Conservation (phyloP, 306 rosid genomes). For the Lithocarpus polystachyus region DNA sequence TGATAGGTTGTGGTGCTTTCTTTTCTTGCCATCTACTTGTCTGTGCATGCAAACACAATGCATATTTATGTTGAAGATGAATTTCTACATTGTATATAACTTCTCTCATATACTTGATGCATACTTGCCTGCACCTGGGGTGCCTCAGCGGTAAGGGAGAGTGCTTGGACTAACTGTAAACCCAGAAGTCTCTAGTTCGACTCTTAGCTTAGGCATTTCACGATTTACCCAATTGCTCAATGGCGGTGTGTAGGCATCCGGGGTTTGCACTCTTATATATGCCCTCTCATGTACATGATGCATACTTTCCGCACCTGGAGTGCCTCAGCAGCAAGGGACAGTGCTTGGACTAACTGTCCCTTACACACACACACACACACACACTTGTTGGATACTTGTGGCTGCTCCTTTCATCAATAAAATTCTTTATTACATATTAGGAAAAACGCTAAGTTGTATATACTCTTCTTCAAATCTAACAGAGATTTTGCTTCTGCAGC, state of each 20-base stretch:
- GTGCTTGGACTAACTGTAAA: no score
- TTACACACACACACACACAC: no score
- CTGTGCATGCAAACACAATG: not conserved
- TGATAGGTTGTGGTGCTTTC: constrained; percentile 7
- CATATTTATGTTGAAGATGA: constrained; percentile 1
- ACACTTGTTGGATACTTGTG: not conserved
- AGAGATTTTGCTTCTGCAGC: constrained; percentile 50
- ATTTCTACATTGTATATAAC: not conserved
- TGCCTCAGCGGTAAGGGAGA: no score
- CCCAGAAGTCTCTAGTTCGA: no score
- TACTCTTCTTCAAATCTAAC: constrained; percentile 20
- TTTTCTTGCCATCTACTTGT: constrained; percentile 6
- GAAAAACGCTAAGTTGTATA: not conserved
- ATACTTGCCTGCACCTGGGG: not conserved
- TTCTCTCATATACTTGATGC: not conserved
- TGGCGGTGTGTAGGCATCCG: no score
- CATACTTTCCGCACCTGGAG: no score
- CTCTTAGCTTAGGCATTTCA: no score
- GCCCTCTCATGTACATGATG: no score
- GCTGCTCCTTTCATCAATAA: not conserved
- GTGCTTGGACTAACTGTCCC: no score
- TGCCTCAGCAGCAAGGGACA: no score
- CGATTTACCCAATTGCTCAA: no score
- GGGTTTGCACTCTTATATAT: no score
- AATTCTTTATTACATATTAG: not conserved